phyloP scores from a whole-genome alignment of 2,329 filamentous ascomycete species.

The Ophiostoma australiae region DNA sequence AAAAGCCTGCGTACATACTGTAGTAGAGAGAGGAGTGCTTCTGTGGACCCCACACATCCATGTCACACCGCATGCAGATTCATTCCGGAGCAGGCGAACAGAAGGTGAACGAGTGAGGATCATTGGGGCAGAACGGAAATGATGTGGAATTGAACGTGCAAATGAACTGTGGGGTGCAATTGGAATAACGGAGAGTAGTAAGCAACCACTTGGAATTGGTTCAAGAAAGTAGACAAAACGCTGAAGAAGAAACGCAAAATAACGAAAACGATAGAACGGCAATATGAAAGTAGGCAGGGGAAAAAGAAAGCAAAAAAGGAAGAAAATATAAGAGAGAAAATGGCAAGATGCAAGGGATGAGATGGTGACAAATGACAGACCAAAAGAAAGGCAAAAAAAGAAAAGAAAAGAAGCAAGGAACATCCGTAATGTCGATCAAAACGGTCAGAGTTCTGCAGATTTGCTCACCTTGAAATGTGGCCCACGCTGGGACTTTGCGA shows the following conservation, averaged over 20 bases:
- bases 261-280: not conserved
- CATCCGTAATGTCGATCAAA: not conserved
- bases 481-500: not conserved
- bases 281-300: not conserved
- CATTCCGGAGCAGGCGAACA: conserved; percentile 22
- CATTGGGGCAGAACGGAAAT: not conserved
- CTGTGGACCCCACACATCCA: conserved; percentile 19
- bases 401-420: too few relatives aligned
- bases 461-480: not conserved
- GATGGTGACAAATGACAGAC: not conserved
- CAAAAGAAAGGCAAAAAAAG: not conserved
- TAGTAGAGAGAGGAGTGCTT: conserved; percentile 8
- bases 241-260: not conserved
- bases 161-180: not conserved
- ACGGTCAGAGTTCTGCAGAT: not conserved
- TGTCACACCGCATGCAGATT: conserved; percentile 19
- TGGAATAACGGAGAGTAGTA: not conserved
- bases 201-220: not conserved
- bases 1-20: not conserved
- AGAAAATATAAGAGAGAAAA: not conserved
- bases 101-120: not conserved
- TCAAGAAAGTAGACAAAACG: not conserved
- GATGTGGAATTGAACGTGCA: not conserved
- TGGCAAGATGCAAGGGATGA: not conserved
- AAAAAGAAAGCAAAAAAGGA: not conserved